phyloP scores from a whole-genome alignment of 2,329 filamentous ascomycete species.

The Sarocladiaceae sp. region DNA sequence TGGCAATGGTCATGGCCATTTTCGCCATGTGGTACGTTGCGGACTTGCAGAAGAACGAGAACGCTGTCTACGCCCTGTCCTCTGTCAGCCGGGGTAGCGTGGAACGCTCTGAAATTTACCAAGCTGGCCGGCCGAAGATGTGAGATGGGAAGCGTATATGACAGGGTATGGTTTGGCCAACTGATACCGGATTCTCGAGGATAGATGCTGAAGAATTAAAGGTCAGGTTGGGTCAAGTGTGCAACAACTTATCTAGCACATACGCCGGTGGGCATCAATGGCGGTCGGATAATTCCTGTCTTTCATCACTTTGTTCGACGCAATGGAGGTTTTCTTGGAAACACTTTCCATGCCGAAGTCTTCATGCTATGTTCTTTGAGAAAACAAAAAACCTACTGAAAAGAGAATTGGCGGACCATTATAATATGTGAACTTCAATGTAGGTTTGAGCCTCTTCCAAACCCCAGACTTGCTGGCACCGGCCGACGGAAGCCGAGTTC shows the following conservation, averaged over 20 bases:
- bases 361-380: too few species aligned
- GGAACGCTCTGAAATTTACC: background rate
- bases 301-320: too few species aligned
- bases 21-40: slow-evolving; percentile 19
- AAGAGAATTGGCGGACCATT: too few species aligned
- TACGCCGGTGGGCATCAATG: too few species aligned
- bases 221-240: background rate
- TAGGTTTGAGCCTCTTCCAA: background rate
- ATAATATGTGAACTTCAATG: too few species aligned
- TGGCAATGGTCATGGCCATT: slow-evolving; percentile 35
- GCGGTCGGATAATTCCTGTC: too few species aligned
- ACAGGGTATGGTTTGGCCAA: background rate
- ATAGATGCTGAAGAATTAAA: background rate
- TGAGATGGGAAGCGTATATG: background rate
- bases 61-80: background rate
- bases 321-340: too few species aligned
- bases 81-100: background rate
- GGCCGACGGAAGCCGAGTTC: slow-evolving; percentile 4
- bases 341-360: too few species aligned
- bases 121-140: background rate
- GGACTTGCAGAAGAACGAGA: too few species aligned
- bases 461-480: background rate
- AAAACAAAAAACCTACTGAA: too few species aligned
- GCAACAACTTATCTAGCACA: background rate
- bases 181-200: too few species aligned